Evolutionary conservation across 2,329 filamentous ascomycete species (phyloP).

Genomic region (Alternaria alternata): DNA sequence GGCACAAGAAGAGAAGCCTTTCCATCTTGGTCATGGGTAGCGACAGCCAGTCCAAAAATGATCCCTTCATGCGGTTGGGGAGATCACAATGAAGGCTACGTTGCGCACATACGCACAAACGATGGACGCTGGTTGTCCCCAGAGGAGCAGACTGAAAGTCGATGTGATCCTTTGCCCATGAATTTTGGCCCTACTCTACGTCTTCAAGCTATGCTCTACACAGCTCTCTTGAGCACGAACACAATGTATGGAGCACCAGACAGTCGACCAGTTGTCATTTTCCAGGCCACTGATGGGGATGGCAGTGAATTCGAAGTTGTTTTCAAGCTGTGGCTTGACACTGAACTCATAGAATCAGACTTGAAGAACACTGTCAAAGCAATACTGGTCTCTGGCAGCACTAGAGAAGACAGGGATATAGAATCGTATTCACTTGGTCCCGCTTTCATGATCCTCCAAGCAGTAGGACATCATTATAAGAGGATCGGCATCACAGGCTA

Average conservation of each 20-base stretch:
- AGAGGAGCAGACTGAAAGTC: not conserved
- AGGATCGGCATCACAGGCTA: not conserved
- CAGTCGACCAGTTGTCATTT: not conserved
- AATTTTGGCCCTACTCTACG: not conserved
- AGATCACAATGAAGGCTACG: not conserved
- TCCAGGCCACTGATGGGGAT: not conserved
- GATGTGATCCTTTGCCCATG: not conserved
- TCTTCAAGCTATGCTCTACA: not conserved
- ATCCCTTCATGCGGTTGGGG: fast-evolving
- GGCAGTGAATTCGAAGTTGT: fast-evolving
- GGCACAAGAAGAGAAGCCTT: not conserved
- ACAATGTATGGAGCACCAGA: no score
- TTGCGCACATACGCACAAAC: not conserved
- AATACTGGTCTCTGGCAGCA: not conserved
- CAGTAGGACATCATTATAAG: not conserved
- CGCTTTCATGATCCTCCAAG: not conserved
- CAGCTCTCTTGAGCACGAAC: not conserved
- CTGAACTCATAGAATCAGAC: fast-evolving
- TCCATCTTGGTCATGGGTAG: not conserved
- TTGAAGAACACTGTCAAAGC: not conserved
- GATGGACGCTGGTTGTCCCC: not conserved
- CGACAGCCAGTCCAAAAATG: not conserved
- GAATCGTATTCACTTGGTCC: not conserved
- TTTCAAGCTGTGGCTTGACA: not conserved
- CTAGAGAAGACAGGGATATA: no score